These are phyloP conservation scores for Solanum piurae DNA, from an alignment of 257 asterid genomes.

Conservation along the genomic window DNA sequence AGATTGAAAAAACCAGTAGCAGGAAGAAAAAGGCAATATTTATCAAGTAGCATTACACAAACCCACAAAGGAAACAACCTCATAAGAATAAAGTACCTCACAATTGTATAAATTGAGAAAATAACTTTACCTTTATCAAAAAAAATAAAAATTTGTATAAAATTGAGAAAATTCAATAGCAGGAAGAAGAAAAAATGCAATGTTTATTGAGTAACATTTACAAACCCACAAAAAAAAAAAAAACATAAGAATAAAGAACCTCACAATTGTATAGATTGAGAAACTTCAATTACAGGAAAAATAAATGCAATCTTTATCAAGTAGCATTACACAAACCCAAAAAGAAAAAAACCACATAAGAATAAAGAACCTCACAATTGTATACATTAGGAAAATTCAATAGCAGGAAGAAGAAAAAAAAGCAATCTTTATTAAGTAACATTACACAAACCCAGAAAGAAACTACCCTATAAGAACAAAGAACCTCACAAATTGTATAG, in stretches of 20 bases:
- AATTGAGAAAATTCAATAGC: not conserved
- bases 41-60: not conserved
- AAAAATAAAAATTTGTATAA: not conserved
- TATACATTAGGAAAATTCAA: not conserved
- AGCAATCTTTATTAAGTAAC: not conserved
- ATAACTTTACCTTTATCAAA: not conserved
- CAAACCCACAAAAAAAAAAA: not conserved
- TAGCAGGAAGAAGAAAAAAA: not conserved
- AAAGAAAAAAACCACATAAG: not conserved
- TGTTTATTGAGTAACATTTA: not conserved
- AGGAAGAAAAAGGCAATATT: not conserved
- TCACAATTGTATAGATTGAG: not conserved
- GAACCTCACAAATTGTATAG: not conserved
- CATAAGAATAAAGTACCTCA: not conserved
- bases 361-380: not conserved
- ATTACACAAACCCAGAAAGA: not conserved
- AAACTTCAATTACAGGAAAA: not conserved
- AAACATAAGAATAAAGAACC: not conserved
- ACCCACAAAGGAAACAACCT: not conserved
- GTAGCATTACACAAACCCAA: not conserved
- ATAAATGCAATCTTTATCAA: not conserved
- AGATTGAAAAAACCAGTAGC: not conserved
- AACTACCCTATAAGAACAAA: not conserved
- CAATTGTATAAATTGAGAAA: not conserved
- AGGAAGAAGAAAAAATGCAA: not conserved